phyloP scores from a whole-genome alignment of 2,329 filamentous ascomycete genomes.

The Colletotrichum echinochloae region DNA sequence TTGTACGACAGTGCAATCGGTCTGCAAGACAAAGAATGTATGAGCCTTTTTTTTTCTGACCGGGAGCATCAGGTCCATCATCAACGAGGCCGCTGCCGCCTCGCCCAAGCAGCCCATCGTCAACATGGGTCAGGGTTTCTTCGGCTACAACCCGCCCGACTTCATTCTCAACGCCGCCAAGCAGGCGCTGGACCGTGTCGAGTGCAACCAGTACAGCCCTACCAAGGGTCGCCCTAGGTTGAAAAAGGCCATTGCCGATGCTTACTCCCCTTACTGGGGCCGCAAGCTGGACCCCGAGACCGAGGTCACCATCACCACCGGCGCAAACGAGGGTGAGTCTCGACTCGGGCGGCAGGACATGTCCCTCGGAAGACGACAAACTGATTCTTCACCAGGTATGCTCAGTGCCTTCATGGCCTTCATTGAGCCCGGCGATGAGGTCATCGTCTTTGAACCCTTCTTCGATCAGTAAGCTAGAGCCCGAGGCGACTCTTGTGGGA shows the following conservation, averaged over 20 bases:
- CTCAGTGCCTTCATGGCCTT: constrained; percentile 98
- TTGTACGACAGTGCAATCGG: background rate
- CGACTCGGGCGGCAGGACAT: background rate
- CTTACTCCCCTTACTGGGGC: constrained; percentile 92
- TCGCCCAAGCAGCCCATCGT: constrained; percentile 73
- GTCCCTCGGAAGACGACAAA: background rate
- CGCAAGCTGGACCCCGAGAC: constrained; percentile 86
- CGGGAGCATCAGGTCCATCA: constrained; percentile 64
- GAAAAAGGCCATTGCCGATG: constrained; percentile 91
- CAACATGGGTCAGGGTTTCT: constrained; percentile 78
- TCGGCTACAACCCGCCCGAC: constrained; percentile 92
- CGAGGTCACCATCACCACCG: constrained; percentile 94
- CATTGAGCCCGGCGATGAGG: constrained; percentile 92
- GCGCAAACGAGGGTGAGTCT: constrained; percentile 78
- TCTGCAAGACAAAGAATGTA: no score
- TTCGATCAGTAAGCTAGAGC: constrained; percentile 82
- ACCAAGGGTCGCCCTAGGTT: constrained; percentile 92
- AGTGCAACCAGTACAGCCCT: constrained; percentile 98
- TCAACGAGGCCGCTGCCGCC: constrained; percentile 74
- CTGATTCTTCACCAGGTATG: constrained; percentile 71
- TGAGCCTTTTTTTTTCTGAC: constrained; percentile 15
- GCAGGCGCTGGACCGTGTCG: constrained; percentile 86
- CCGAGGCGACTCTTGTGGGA: background rate
- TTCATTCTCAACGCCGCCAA: constrained; percentile 96
- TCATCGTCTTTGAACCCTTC: constrained; percentile 98